Evolutionary conservation across 2,329 filamentous ascomycete genomes (phyloP), one percentile per base, ranked within the genome.

Genomic region (Verticillium dahliae): DNA sequence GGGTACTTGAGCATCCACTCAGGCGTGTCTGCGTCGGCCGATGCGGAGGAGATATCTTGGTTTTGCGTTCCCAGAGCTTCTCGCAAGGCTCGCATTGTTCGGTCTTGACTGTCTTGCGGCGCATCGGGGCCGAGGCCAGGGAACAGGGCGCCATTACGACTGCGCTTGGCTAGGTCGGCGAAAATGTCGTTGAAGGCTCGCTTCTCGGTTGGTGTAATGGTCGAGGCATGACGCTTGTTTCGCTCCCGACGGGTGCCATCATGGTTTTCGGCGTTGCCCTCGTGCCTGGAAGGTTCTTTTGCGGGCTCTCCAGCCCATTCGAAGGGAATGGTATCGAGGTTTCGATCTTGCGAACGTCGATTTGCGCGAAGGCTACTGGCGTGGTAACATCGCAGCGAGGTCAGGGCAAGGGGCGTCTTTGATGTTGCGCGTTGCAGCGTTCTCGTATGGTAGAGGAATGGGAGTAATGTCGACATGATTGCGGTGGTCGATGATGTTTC

Each of bases 381-480:
- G 54, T 34, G 54, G 27, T 18, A 18, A 11, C 31, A 35, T 35
- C 27, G 33, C 13, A n/a, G 27, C 14, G 54, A 35, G 9, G 54
- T 27, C 4, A 56, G 27, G 15, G 54, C 33, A 14, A 34, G 54
- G 2, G 54, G 27, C 11, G 33, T 31, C 9, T 35, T 18, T 35
- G 67, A 41, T 67, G 68, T 37, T 75, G 70, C 66, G 5, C 75
- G 73, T 62, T 78, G 74, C 37, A 89, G 80, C 0, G 89, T 91
- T 62, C 82, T 78, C 5, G 90, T 92, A 66, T 90, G 87, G 70
- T 91, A 92, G 6, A 92, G 79, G 62, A 92, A 92, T 0, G 88
- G 86, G 4, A 87, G 74, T 14, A 86, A 73, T 6, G 83, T 81
- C 2, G 78, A 60, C 33, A 58, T 58, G 38, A 27, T n/a, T n/a